Conservation (phyloP, 2,329 filamentous ascomycete genomes). For the Zymoseptoria tritici region DNA sequence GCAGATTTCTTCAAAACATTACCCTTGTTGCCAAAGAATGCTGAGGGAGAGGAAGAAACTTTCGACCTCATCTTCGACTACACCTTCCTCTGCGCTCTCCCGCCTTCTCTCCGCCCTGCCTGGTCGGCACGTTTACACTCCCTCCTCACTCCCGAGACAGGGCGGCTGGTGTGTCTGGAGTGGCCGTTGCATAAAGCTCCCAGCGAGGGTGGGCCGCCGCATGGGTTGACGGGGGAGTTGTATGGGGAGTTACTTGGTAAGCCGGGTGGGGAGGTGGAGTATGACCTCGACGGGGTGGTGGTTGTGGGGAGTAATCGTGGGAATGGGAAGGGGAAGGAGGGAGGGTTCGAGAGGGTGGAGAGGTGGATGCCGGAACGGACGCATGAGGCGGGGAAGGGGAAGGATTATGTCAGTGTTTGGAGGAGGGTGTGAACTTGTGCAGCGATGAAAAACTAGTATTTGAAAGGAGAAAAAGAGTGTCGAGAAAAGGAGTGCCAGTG, state of each 20-base stretch:
- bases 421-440: constrained; percentile 15
- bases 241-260: constrained; percentile 63
- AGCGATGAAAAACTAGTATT: too few species aligned
- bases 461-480: too few species aligned
- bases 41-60: constrained; percentile 28
- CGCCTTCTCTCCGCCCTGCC: constrained; percentile 45
- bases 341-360: constrained; percentile 41
- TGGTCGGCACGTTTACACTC: constrained; percentile 52
- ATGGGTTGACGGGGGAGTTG: constrained; percentile 58
- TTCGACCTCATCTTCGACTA: constrained; percentile 65
- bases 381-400: constrained; percentile 47
- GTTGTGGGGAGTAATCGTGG: constrained; percentile 26
- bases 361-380: constrained; percentile 52
- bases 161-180: constrained; percentile 60
- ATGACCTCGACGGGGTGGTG: constrained; percentile 49
- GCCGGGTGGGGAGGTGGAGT: constrained; percentile 61
- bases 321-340: constrained; percentile 18
- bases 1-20: constrained; percentile 49
- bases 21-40: too few species aligned
- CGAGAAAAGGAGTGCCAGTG: too few species aligned
- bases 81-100: constrained; percentile 56
- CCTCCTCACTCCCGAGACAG: constrained; percentile 43
- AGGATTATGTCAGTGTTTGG: constrained; percentile 46
- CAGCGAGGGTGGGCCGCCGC: constrained; percentile 62
- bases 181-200: constrained; percentile 68